Base-by-base conservation (phyloP, 441 rosid species). In the Eutrema salsugineum region DNA sequence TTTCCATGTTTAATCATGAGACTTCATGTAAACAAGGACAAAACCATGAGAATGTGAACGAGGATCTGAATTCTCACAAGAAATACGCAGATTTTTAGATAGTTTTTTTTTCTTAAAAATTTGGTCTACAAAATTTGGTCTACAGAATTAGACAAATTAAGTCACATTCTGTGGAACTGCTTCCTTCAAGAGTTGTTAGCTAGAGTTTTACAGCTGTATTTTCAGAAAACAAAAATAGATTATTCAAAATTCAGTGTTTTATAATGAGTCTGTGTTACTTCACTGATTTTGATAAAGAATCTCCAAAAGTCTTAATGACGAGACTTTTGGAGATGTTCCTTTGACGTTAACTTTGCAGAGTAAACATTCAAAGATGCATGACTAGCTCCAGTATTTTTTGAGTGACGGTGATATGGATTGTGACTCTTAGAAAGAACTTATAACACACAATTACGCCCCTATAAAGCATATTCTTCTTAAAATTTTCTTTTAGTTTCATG, bases 261-360 rank as follows among this genome's bases (percentile, higher is more conserved):
- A 35, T 55, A 64, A 56, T 56, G 66, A 27, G 60, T 65, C 47
- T n/a, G n/a, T n/a, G 66, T 57, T 73, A 65, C 58, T 65, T 47
- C 65, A 58, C 72, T 73, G 67, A 73, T 66, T 57, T 66, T 57
- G 72, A 48, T 58, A 32, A 40, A 47, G 44, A 65, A 44, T 14
- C 58, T 47, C n/a, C 16, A 16, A 56, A 71, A 71, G 36, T 61
- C 62, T 30, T 38, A 12, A 15, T 39, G 6, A 24, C 10, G n/a
- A 30, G 61, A 38, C 39, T 66, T 51, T 35, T 24, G 15, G 6
- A 14, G 71, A 47, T 57, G 71, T 47, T 65, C n/a, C 43, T 73
- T 73, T 65, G 53, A 65, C 60, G 65, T 47, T 73, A 47, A 27
- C 50, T 1, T 1, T 71, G 10, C 36, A 16, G 50, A 27, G 27